Evolutionary conservation across 176 grass and related monocot species (phyloP), one percentile per base, ranked within the genome.

Genomic region (Cenchrus purpureus): DNA sequence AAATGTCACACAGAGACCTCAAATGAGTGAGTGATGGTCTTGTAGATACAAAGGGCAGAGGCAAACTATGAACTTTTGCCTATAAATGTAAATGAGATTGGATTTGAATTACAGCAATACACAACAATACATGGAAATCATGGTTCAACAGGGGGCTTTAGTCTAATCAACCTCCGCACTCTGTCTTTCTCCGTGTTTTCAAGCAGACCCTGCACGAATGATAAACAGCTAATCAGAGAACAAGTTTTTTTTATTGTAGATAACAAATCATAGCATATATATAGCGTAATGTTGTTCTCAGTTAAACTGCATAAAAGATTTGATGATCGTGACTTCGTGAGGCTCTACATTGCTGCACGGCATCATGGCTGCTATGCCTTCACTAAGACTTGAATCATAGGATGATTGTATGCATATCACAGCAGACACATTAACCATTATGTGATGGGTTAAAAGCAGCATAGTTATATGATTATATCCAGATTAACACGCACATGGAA

Each of bases 101-200:
- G 15, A 19, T 82, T 52, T 54, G 34, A 29, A 75, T 58, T 76
- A 81, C 79, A 86, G 15, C 20, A 10, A 58, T 32, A 68, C 67
- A 74, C 53, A 66, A 59, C 52, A 82, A 32, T 15, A 57, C 15
- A 55, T 48, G 14, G 12, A 83, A 71, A 53, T 98, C 87, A 98
- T 67, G 85, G 91, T 78, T 98, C 92, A 10, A 89, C 75, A 3
- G 92, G 92, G 5, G 92, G 89, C 83, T 91, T 98, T 19, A 95
- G 78, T 74, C 93, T 88, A 71, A 95, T 93, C 68, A 98, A 82
- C 87, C 89, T 95, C 71, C 89, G 66, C 37, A 98, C 76, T 75
- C 92, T 80, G 80, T 93, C 95, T 68, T 95, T 95, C 66, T 98
- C 92, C 0, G 92, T 93, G 84, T 95, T 95, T 82, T 95, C 95